A percentile compares a stretch with the other conserved stretches of the same genome.
phyloP scores from a whole-genome alignment of 257 asterid species.

The Jaltomata sinuosa region DNA sequence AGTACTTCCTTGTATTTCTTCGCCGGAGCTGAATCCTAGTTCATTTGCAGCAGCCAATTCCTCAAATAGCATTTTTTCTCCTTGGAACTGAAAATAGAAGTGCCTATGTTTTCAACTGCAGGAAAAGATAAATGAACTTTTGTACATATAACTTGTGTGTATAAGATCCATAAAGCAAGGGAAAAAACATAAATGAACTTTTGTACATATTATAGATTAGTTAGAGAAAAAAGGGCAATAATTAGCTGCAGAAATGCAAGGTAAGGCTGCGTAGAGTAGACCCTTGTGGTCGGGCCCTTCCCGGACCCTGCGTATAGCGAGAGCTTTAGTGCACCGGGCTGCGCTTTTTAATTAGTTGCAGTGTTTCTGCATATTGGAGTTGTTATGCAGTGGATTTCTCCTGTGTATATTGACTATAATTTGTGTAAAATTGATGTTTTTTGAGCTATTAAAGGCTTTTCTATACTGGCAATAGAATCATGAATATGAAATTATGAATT shows the following conservation, averaged over 20 bases:
- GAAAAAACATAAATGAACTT: background rate
- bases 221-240: background rate
- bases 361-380: background rate
- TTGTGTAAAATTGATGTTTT: background rate
- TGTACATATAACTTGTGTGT: background rate
- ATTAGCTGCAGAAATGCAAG: too few relatives aligned
- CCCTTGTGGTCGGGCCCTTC: too few relatives aligned
- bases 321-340: too few relatives aligned
- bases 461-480: background rate
- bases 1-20: slow-evolving; percentile 26
- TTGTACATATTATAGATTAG: background rate
- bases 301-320: too few relatives aligned
- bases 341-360: too few relatives aligned
- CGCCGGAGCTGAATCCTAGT: slow-evolving; percentile 19
- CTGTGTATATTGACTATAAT: background rate
- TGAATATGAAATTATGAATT: background rate
- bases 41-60: slow-evolving; percentile 19
- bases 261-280: too few relatives aligned
- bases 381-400: background rate
- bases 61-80: background rate
- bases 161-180: background rate
- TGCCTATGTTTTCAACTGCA: background rate
- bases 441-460: background rate
- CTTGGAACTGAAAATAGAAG: background rate
- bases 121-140: background rate